Evolutionary conservation across 257 asterid species (phyloP).

Genomic region (Fraxinus americana): DNA sequence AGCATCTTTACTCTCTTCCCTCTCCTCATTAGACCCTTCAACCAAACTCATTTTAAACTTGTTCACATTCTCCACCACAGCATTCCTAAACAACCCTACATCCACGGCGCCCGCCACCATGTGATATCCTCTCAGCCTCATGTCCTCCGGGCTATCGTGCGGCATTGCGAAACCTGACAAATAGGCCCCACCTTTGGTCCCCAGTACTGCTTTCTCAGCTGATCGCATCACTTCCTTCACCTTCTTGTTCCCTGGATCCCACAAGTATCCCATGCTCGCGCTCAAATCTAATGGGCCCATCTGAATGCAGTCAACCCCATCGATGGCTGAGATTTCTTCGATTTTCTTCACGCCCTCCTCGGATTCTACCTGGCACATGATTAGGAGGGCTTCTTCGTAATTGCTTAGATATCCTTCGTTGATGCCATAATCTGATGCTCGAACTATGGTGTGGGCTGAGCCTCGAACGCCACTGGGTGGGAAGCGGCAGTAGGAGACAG

Average conservation of each 20-base stretch:
- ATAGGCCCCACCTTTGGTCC: constrained; percentile 45
- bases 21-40: constrained; percentile 31
- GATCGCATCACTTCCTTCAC: constrained; percentile 58
- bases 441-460: constrained; percentile 76
- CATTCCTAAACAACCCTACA: constrained; percentile 60
- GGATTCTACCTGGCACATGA: constrained; percentile 84
- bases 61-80: constrained; percentile 70
- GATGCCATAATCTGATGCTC: constrained; percentile 79
- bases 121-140: constrained; percentile 69
- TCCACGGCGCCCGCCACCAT: constrained; percentile 82
- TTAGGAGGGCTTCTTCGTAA: constrained; percentile 65
- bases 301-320: constrained; percentile 77
- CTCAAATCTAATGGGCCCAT: constrained; percentile 94
- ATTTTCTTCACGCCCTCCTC: constrained; percentile 60
- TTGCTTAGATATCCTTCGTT: constrained; percentile 66
- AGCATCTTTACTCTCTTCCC: constrained; percentile 24
- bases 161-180: constrained; percentile 85
- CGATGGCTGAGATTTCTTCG: constrained; percentile 66
- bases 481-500: constrained; percentile 70
- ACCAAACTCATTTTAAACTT: constrained; percentile 49
- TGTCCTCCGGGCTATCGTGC: constrained; percentile 48
- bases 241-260: constrained; percentile 90
- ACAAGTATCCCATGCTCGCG: constrained; percentile 80
- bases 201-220: constrained; percentile 69
- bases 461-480: constrained; percentile 83